Evolutionary conservation across 2,329 filamentous ascomycete genomes (phyloP), one percentile per base, ranked within the genome.

Genomic region (Calonectria pseudoreteaudii): DNA sequence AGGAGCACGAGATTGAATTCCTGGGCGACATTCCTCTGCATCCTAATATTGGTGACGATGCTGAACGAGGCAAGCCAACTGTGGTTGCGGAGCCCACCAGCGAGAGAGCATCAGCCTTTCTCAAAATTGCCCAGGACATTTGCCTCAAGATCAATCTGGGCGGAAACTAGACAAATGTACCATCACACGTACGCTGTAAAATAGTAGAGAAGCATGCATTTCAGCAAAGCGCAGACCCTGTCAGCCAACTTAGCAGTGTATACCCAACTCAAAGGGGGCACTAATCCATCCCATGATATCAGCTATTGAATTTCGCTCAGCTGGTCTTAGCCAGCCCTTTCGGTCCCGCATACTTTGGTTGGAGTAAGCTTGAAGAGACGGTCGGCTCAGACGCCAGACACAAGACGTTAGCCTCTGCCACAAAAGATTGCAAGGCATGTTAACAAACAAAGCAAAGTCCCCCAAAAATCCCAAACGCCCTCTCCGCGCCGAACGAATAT

Each of bases 1-100:
- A 87, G 41, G 92, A 95, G 72, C 88, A 96, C 53, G 90, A 90
- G 0, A 91, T 98, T 67, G 90, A 93, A n/a, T 91, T 98, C 76
- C 86, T 99, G 4, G 96, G 95, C 1, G 94, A 98, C 82, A 93
- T 99, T 50, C 96, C 96, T 8, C 88, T 99, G 64, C 95, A 98
- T 83, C 92, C 94, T 5, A 91, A 88, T 66, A 97, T 98, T 28
- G 97, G 95, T 73, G 93, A 95, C 70, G 95, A 98, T 84, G 95
- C 94, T 1, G 95, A 98, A 84, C 88, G 90, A 26, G 97, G 97
- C 1, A 95, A 94, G 83, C 97, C 97, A 5, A 98, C 96, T 0
- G 94, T 98, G 0, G 95, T 98, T 3, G 91, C 95, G 1, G 95
- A 98, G 83, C 95, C 96, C 10, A 88, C 92, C 1, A 95, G 95